These are phyloP conservation scores for Petunia secreta DNA, from an alignment of 257 asterid species.

Conservation along the genomic window DNA sequence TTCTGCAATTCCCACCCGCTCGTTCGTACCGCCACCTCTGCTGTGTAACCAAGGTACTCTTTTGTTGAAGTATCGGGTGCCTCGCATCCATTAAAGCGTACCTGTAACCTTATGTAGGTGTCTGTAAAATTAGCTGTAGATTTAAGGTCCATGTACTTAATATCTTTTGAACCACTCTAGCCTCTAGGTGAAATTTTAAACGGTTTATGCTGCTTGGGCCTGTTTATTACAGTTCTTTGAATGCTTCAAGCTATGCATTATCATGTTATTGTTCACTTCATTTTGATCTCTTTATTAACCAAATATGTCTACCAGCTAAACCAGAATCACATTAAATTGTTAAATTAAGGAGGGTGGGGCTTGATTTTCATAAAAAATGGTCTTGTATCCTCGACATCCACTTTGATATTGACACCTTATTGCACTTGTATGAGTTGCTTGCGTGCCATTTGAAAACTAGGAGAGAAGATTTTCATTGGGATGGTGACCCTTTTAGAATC, in stretches of 20 bases:
- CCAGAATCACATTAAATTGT: not conserved
- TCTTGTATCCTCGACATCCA: not conserved
- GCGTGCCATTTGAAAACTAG: not conserved
- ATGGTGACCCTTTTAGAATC: not conserved
- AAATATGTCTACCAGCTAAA: not conserved
- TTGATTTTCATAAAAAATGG: not conserved
- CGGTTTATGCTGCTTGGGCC: not conserved
- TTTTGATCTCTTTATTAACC: not conserved
- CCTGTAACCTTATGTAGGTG: conserved; percentile 19
- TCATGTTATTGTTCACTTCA: not conserved
- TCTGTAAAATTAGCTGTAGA: conserved; percentile 22
- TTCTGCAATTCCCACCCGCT: not conserved
- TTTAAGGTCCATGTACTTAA: conserved; percentile 19
- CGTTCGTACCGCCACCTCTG: not conserved
- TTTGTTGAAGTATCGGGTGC: conserved; percentile 15
- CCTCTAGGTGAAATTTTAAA: conserved; percentile 3
- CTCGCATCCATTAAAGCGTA: conserved; percentile 24
- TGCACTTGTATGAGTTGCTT: not conserved
- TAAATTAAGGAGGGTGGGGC: not conserved
- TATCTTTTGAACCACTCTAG: not conserved
- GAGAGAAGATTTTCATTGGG: not conserved
- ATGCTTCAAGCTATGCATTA: not conserved
- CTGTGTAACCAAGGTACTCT: not conserved
- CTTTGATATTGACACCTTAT: not conserved
- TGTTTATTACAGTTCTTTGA: not conserved